Evolutionary conservation across 495 filamentous ascomycete species (phyloP), one percentile per base, ranked within the genome.

Genomic region (Lophiostoma macrostomum): DNA sequence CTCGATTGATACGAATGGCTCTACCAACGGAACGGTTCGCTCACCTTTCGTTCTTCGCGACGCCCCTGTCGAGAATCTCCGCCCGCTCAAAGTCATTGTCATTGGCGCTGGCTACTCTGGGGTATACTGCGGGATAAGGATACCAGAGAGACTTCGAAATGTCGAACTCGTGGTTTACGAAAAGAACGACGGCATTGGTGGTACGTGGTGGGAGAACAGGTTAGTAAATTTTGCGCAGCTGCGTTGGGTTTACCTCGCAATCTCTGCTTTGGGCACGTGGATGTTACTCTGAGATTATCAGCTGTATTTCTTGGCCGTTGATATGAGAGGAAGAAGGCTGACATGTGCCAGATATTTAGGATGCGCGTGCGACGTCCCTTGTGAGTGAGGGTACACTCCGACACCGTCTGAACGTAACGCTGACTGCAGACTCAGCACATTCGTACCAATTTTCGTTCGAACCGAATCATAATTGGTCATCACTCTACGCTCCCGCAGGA

Each of bases 101-200:
- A 80, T 87, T 50, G 85, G 85, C 5, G 82, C 82, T 31, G 84
- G 84, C 0, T 74, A 83, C 8, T 78, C 82, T 1, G 85, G 85
- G 1, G 76, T 86, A 16, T 68, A 80, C 8, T 70, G 77, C 1
- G 83, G 79, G 13, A 80, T 85, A 53, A 71, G 83, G 20, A 72
- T 86, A 16, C 73, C 76, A 0, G 74, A 79, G 36, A 75, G 75
- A 37, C 74, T 84, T 28, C 73, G 71, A 2, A 79, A 81, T 43
- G 63, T 85, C 39, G 78, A 85, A 12, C 70, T 84, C 22, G 74
- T 77, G 27, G 80, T 87, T 32, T 93, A 88, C 66, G 88, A 93
- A 64, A 91, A 90, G 76, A 91, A 91, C 56, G 64, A 66, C 0
- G 85, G 85, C 38, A 73, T 87, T 55, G 81, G 83, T 27, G 85